Evolutionary conservation across 106 monocot genomes (phyloP).

Genomic region (Xerophyta viscosa): DNA sequence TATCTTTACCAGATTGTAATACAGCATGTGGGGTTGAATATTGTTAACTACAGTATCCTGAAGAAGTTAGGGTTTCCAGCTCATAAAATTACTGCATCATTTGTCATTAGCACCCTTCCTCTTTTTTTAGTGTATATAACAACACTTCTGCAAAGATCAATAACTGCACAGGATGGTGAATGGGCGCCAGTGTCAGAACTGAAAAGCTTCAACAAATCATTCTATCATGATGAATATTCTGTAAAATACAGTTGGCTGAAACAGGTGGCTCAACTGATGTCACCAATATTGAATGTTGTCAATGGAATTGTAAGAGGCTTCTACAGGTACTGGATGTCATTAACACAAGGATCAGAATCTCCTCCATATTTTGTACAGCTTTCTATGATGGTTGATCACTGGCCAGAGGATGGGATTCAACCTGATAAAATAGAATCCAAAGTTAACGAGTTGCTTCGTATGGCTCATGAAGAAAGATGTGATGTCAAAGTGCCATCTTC

Average conservation of each 20-base stretch:
- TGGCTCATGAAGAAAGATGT: constrained; percentile 61
- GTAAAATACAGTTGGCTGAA: constrained; percentile 26
- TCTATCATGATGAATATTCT: constrained; percentile 20
- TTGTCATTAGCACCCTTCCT: constrained; percentile 80
- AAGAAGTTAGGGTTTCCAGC: constrained; percentile 70
- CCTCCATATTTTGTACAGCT: constrained; percentile 95
- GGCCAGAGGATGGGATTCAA: constrained; percentile 97
- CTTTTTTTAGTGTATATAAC: constrained; percentile 86
- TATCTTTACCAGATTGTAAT: constrained; percentile 95
- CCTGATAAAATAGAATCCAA: constrained; percentile 80
- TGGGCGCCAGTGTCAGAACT: constrained; percentile 75
- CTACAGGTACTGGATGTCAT: constrained; percentile 72
- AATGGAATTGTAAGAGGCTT: constrained; percentile 51
- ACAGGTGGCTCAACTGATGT: constrained; percentile 24
- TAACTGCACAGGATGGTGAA: constrained; percentile 93
- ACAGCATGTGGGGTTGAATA: constrained; percentile 76
- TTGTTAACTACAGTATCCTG: constrained; percentile 25
- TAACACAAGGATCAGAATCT: constrained; percentile 85
- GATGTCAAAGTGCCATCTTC: constrained; percentile 21
- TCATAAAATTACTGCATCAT: constrained; percentile 69
- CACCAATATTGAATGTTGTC: constrained; percentile 31
- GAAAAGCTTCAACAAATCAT: constrained; percentile 29
- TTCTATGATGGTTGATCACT: constrained; percentile 73
- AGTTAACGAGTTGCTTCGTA: constrained; percentile 62
- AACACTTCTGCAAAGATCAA: constrained; percentile 81